Conservation (phyloP, 768 basidiomycete species). For the Hygrocybe punicea region DNA sequence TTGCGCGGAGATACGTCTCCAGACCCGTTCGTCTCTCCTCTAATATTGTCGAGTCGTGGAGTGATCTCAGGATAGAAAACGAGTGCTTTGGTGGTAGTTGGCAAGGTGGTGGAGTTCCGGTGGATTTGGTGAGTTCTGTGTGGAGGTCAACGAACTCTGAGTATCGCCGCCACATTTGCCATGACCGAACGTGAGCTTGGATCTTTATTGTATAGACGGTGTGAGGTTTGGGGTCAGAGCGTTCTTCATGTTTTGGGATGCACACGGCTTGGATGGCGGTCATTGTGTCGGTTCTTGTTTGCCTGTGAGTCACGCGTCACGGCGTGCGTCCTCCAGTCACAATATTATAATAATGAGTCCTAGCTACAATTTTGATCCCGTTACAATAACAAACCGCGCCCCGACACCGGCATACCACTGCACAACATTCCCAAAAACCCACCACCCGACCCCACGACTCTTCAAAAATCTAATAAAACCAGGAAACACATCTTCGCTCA, state of each 20-base stretch:
- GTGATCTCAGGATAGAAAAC: constrained; percentile 61
- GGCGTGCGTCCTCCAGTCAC: too few species aligned
- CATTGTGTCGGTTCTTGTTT: constrained; percentile 40
- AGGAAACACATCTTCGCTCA: constrained; percentile 56
- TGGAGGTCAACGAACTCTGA: constrained; percentile 91
- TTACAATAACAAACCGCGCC: constrained; percentile 50
- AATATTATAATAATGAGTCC: constrained; percentile 6
- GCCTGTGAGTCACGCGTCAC: too few species aligned
- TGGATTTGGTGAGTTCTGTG: constrained; percentile 73
- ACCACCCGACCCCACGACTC: constrained; percentile 42
- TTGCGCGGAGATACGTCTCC: constrained; percentile 82
- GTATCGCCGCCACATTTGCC: constrained; percentile 93
- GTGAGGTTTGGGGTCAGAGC: constrained; percentile 69
- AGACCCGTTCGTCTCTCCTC: constrained; percentile 76
- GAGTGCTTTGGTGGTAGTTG: constrained; percentile 83
- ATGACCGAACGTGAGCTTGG: constrained; percentile 84
- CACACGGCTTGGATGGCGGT: constrained; percentile 75
- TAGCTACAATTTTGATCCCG: constrained; percentile 23
- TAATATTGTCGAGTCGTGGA: constrained; percentile 57
- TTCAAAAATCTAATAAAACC: constrained; percentile 51
- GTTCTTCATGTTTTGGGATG: constrained; percentile 67
- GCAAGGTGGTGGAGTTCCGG: constrained; percentile 74
- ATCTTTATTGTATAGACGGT: constrained; percentile 80
- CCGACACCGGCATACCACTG: constrained; percentile 38
- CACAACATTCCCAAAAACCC: constrained; percentile 40